Conservation (phyloP, 2,329 filamentous ascomycete genomes). For the Pseudogymnoascus sp. region DNA sequence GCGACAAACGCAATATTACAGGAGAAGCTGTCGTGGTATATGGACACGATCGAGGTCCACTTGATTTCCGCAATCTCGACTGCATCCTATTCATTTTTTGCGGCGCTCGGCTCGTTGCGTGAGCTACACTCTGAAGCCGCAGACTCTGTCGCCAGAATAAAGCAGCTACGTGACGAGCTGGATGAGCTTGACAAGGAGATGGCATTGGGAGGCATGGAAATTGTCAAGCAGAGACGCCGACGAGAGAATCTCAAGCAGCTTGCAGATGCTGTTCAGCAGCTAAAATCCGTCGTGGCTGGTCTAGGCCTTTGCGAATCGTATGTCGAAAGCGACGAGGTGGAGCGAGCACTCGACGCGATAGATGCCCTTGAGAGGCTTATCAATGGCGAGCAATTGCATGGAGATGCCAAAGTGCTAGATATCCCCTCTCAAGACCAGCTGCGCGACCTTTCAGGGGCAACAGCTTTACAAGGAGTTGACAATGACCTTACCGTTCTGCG, state of each 20-base stretch:
- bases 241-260: constrained; percentile 79
- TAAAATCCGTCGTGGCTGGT: constrained; percentile 68
- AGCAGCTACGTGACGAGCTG: constrained; percentile 69
- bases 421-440: constrained; percentile 30
- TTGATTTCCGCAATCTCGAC: constrained; percentile 93
- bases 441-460: constrained; percentile 66
- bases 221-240: constrained; percentile 73
- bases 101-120: constrained; percentile 79
- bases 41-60: constrained; percentile 98
- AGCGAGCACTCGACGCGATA: constrained; percentile 69
- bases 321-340: constrained; percentile 76
- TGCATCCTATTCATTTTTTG: constrained; percentile 93
- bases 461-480: constrained; percentile 71
- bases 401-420: constrained; percentile 19
- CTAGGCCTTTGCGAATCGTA: constrained; percentile 69
- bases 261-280: constrained; percentile 72
- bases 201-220: constrained; percentile 72
- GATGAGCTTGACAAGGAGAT: constrained; percentile 77
- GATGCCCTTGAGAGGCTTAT: constrained; percentile 73
- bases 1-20: constrained; percentile 96
- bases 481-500: constrained; percentile 69
- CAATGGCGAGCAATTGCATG: constrained; percentile 50
- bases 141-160: constrained; percentile 82
- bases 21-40: constrained; percentile 98
- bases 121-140: constrained; percentile 88